These are phyloP conservation scores for Lactarius deliciosus DNA, from an alignment of 768 basidiomycete genomes.

Conservation along the genomic window DNA sequence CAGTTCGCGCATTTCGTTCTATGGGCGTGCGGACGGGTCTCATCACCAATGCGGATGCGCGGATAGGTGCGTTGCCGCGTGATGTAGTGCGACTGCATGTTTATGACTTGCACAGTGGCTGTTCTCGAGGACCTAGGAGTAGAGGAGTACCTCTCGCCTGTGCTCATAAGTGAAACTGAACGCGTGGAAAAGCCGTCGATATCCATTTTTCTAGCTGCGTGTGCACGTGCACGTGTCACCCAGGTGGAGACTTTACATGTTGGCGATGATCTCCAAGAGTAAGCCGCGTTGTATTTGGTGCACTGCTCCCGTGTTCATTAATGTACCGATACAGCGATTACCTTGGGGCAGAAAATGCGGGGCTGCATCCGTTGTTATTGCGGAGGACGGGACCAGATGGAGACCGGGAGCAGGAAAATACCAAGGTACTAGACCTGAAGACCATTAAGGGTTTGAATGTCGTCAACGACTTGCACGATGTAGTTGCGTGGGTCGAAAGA, in stretches of 20 bases:
- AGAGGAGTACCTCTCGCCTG: slow-evolving; percentile 46
- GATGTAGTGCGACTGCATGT: not conserved
- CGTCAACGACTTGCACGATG: slow-evolving; percentile 40
- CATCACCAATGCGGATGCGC: slow-evolving; percentile 69
- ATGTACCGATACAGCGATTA: slow-evolving; percentile 53
- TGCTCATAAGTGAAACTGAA: slow-evolving; percentile 70
- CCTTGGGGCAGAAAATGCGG: slow-evolving; percentile 53
- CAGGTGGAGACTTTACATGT: slow-evolving; percentile 58
- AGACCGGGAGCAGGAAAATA: slow-evolving; percentile 46
- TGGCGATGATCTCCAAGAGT: slow-evolving; percentile 74
- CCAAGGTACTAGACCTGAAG: slow-evolving; percentile 41
- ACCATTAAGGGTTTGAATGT: slow-evolving; percentile 35
- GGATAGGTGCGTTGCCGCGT: slow-evolving; percentile 56
- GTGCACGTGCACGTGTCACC: slow-evolving; percentile 37
- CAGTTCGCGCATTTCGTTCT: slow-evolving; percentile 49
- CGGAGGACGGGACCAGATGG: slow-evolving; percentile 50
- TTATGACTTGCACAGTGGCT: slow-evolving; percentile 32
- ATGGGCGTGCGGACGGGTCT: slow-evolving; percentile 54
- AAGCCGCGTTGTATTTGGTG: not conserved
- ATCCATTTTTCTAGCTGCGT: slow-evolving; percentile 56
- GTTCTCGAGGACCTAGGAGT: slow-evolving; percentile 63
- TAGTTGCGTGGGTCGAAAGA: slow-evolving; percentile 40
- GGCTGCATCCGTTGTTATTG: slow-evolving; percentile 58
- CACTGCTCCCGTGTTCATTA: not conserved
- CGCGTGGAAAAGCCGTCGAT: slow-evolving; percentile 66